These are phyloP conservation scores for Botryotinia calthae DNA, from an alignment of 2,329 filamentous ascomycete genomes.

Conservation along the genomic window DNA sequence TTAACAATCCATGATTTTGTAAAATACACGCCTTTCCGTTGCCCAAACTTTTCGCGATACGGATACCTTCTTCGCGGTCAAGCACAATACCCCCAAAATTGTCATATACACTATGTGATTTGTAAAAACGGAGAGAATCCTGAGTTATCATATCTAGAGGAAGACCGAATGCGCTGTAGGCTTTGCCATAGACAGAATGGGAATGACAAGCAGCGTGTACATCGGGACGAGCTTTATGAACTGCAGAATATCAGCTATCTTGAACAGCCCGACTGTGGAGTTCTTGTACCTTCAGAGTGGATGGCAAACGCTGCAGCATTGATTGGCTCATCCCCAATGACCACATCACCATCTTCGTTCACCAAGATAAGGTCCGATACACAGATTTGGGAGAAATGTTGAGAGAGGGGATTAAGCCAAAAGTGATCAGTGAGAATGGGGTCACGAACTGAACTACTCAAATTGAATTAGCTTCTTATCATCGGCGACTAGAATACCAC, in stretches of 20 bases:
- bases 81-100: constrained; percentile 53
- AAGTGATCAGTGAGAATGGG: constrained; percentile 42
- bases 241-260: background rate
- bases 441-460: constrained; percentile 43
- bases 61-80: constrained; percentile 48
- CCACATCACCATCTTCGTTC: constrained; percentile 56
- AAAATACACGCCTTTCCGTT: constrained; percentile 50
- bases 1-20: constrained; percentile 53
- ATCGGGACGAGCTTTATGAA: constrained; percentile 58
- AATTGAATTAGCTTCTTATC: background rate
- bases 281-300: constrained; percentile 41
- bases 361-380: constrained; percentile 64
- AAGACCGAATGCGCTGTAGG: constrained; percentile 45
- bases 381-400: constrained; percentile 60
- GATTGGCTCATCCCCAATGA: constrained; percentile 57
- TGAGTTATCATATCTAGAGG: constrained; percentile 57
- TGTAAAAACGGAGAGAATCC: constrained; percentile 53
- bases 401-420: constrained; percentile 62
- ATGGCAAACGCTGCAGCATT: constrained; percentile 49
- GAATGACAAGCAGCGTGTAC: constrained; percentile 56
- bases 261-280: background rate
- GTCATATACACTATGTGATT: constrained; percentile 41
- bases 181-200: constrained; percentile 55
- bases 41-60: constrained; percentile 48
- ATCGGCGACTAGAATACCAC: constrained; percentile 9